Percentiles rank a stretch among this genome's conserved stretches.
Conservation (phyloP, 768 basidiomycete species). For the Rubroboletus pulcherrimus region DNA sequence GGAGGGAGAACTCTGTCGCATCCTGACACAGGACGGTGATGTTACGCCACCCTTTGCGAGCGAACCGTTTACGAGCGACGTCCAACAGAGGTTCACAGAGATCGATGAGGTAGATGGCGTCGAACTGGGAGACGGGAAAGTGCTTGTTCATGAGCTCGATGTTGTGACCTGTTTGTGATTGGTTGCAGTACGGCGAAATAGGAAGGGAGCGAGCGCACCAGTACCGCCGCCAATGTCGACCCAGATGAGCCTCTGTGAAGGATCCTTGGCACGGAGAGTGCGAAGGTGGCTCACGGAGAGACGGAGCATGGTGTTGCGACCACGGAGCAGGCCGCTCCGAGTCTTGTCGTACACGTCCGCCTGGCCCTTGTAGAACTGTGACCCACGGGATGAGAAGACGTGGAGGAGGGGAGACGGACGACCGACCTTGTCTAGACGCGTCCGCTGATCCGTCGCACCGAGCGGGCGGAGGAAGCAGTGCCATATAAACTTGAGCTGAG, state of each 20-base stretch:
- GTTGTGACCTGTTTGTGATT: slow-evolving; percentile 41
- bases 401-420: not conserved
- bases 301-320: slow-evolving; percentile 67
- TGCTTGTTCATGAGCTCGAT: slow-evolving; percentile 69
- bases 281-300: slow-evolving; percentile 62
- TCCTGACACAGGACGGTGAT: slow-evolving; percentile 71
- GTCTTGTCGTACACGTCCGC: slow-evolving; percentile 73
- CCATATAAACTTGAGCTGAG: slow-evolving; percentile 47
- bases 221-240: slow-evolving; percentile 79
- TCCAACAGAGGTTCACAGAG: slow-evolving; percentile 69
- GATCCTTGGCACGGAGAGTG: slow-evolving; percentile 38
- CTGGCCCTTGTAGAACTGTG: slow-evolving; percentile 62
- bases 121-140: slow-evolving; percentile 55
- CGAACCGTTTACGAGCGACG: slow-evolving; percentile 66
- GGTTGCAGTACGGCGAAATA: not conserved
- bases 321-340: slow-evolving; percentile 55
- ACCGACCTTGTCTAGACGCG: slow-evolving; percentile 42
- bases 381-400: not conserved
- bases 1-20: slow-evolving; percentile 62
- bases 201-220: slow-evolving; percentile 28
- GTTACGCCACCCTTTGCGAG: slow-evolving; percentile 66
- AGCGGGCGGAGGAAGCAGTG: slow-evolving; percentile 48
- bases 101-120: slow-evolving; percentile 68
- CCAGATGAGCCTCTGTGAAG: slow-evolving; percentile 59
- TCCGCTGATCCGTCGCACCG: slow-evolving; percentile 37